Base-by-base conservation (phyloP, 2,329 filamentous ascomycete species). In the Cytospora chrysosperma region DNA sequence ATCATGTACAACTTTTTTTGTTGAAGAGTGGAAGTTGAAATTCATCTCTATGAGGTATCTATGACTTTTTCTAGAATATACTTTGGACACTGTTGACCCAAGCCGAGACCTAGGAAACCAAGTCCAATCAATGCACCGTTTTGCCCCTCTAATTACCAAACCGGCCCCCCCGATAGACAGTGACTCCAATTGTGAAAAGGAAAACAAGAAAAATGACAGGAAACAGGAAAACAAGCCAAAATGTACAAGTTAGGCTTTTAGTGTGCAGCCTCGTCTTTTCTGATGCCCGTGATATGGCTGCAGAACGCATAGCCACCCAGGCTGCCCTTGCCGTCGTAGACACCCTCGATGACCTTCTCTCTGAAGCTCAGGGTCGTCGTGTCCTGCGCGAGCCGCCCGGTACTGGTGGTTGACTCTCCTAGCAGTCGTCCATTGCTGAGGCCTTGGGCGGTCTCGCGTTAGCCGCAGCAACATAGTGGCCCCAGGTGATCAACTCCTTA, bases 401-500 rank as follows among this genome's bases (percentile, higher is more conserved):
- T 21, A n/a, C 15, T 52, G 53, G 57, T 47, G 43, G 32, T 53
- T 32, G 62, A 30, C 50, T 62, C 26, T 43, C 54, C 59, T 62
- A 62, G 27, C 27, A 50, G 47, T 65, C 63, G 63, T 62, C 63
- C 63, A 65, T 32, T 34, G 63, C 56, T 21, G 56, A 54, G 32
- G 58, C 62, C 49, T 56, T 67, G 32, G 70, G 70, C 50, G 69
- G 68, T 61, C 70, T 67, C n/a, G 68, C 69, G 64, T 71, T 71
- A 53, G 70, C 70, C 19, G 68, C 64, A 21, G 70, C 70, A 53
- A 71, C 70, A 56, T 67, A 70, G 56, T 71, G 70, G 28, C 70
- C 70, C 70, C 70, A 71, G 6, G 70, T 71, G 30, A 71, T 71
- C 47, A 71, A 63, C 65, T 71, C 70, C 63, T 62, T 65, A 51